Percentiles rank a stretch among this genome's conserved stretches.
phyloP scores from a whole-genome alignment of 1,284 basidiomycete genomes.

The Pseudozyma sp. region DNA sequence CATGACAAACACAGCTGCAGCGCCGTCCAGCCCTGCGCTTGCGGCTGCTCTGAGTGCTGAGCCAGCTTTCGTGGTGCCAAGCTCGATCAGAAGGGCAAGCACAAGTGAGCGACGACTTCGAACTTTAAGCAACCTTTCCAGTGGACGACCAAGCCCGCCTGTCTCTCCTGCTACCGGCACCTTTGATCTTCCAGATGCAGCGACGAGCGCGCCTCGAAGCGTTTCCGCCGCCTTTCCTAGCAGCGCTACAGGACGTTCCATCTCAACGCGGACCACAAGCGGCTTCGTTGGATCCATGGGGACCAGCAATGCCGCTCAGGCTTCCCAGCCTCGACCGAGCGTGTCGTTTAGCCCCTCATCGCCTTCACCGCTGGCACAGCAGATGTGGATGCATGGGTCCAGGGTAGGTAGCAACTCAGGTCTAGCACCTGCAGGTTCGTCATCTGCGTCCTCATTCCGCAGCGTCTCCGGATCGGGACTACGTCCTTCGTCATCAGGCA shows the following conservation, averaged over 20 bases:
- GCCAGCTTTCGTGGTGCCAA: slow-evolving; percentile 52
- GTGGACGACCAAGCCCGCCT: slow-evolving; percentile 31
- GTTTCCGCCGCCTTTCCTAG: slow-evolving; percentile 18
- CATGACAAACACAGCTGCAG: slow-evolving; percentile 11
- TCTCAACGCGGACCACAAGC: slow-evolving; percentile 27
- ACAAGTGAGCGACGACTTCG: slow-evolving; percentile 46
- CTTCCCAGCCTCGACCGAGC: slow-evolving; percentile 31
- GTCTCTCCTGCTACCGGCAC: slow-evolving; percentile 24
- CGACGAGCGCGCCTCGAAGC: slow-evolving; percentile 19
- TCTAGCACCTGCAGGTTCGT: slow-evolving; percentile 11
- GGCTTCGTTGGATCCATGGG: slow-evolving; percentile 8
- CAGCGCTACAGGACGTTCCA: slow-evolving; percentile 12
- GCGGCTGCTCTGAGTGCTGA: slow-evolving; percentile 51
- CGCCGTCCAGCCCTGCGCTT: slow-evolving; percentile 43
- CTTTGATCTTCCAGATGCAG: slow-evolving; percentile 30
- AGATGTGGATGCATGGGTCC: slow-evolving; percentile 41
- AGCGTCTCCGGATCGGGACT: slow-evolving; percentile 34
- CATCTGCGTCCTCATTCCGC: slow-evolving; percentile 25
- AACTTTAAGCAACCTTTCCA: slow-evolving; percentile 33
- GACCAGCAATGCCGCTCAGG: slow-evolving; percentile 10
- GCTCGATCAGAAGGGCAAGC: slow-evolving; percentile 36
- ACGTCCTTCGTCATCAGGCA: slow-evolving; percentile 29
- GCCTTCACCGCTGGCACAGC: slow-evolving; percentile 55
- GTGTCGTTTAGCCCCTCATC: slow-evolving; percentile 58
- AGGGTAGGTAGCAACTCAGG: slow-evolving; percentile 8